Base-by-base conservation (phyloP, 768 basidiomycete genomes). In the Tricholoma hemisulphureum region DNA sequence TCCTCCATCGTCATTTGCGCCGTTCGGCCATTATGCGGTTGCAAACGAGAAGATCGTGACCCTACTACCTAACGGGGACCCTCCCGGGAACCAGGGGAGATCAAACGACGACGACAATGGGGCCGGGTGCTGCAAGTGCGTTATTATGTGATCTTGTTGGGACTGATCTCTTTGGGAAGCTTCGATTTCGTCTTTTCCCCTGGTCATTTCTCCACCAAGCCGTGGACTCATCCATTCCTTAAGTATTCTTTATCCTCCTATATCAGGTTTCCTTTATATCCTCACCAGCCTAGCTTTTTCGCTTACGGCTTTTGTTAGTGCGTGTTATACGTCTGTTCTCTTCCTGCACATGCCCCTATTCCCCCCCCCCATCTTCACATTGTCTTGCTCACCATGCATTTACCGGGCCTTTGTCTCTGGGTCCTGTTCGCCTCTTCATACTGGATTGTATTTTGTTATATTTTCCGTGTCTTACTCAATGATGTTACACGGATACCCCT, bases 61-160 rank as follows among this genome's bases (percentile, higher is more conserved):
- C 34, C 58, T 61, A 23, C 59, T 31, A 2, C 53, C 59, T 24
- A 35, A 67, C 26, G 63, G 71, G 55, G 67, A 66, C 31, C 65
- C 73, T 37, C 69, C 72, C 28, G 61, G 69, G 39, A 65, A 68
- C 37, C 69, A 72, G 54, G 62, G 63, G 51, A 69, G 64, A 45
- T 65, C 65, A 26, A 73, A 74, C 10, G 82, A 85, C 31, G 83
- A 86, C 6, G 80, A 79, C 13, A 69, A 65, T 2, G 76, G 71
- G 29, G 81, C 77, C 28, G 85, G 87, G 35, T 92, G 91, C 68
- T 93, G 91, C 79, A 89, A 87, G 73, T 93, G 91, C 73, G 74
- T 89, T 63, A 80, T 93, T 70, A 93, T 93, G 91, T 93, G 83
- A 91, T 60, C 49, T 54, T n/a, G 46, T 28, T 28, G 16, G 46